Evolutionary conservation across 306 rosid genomes (phyloP).

Genomic region (Amphicarpaea edgeworthii): DNA sequence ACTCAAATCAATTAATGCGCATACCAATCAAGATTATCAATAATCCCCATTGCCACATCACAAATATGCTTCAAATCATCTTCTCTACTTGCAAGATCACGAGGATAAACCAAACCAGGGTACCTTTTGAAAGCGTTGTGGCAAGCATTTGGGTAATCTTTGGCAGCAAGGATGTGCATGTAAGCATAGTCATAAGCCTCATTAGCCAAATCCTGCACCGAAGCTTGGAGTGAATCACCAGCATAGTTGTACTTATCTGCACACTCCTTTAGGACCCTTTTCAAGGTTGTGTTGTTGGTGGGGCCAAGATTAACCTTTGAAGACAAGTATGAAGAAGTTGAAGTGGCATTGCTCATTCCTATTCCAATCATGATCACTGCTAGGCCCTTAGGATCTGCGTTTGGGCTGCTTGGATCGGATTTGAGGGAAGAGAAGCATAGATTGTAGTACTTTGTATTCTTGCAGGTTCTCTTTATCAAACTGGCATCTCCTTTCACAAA

Average conservation of each 20-base stretch:
- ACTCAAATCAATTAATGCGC: conserved; percentile 34
- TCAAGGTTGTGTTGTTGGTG: conserved; percentile 45
- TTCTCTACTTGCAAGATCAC: conserved; percentile 73
- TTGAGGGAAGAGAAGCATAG: conserved; percentile 78
- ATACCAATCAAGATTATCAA: conserved; percentile 68
- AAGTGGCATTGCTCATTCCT: conserved; percentile 74
- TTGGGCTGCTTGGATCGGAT: conserved; percentile 67
- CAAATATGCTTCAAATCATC: conserved; percentile 78
- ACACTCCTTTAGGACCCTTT: conserved; percentile 72
- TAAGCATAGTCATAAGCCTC: conserved; percentile 84
- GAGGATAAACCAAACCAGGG: conserved; percentile 63
- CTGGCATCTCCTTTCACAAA: conserved; percentile 58
- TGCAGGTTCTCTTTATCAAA: conserved; percentile 78
- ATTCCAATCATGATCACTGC: conserved; percentile 70
- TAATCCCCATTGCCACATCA: conserved; percentile 79
- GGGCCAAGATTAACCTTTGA: conserved; percentile 57
- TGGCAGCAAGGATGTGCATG: conserved; percentile 75
- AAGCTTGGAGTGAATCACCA: conserved; percentile 69
- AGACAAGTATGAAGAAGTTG: conserved; percentile 77
- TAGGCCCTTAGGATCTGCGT: conserved; percentile 75
- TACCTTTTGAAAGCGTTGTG: conserved; percentile 67
- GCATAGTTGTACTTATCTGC: conserved; percentile 73
- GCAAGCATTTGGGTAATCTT: conserved; percentile 87
- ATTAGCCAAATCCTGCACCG: conserved; percentile 57
- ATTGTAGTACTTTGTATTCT: conserved; percentile 69